These are phyloP conservation scores for Ophioceras dolichostomum DNA, from an alignment of 2,329 filamentous ascomycete genomes.

Conservation along the genomic window DNA sequence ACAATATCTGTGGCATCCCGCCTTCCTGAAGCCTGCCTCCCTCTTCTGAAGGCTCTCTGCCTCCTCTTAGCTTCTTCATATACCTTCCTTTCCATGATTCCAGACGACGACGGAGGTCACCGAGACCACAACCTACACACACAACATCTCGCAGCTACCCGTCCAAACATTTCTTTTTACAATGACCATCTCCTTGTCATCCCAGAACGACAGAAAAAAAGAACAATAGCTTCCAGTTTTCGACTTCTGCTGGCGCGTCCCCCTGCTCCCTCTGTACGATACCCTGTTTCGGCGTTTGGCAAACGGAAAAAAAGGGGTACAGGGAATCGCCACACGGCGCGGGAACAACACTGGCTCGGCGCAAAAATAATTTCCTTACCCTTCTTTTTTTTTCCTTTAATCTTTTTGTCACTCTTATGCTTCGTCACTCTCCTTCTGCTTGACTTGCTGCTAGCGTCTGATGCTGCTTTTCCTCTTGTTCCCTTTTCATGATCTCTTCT, in stretches of 20 bases:
- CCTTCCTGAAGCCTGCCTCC: too few species aligned
- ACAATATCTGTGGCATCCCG: too few species aligned
- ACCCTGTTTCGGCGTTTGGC: slow-evolving; percentile 14
- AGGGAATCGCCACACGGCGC: slow-evolving; percentile 11
- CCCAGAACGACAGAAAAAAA: too few species aligned
- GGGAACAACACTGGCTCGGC: slow-evolving; percentile 6
- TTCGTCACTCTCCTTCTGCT: neutral
- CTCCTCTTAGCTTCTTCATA: neutral
- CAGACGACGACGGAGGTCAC: neutral
- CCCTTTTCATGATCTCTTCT: too few species aligned
- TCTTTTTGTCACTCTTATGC: neutral
- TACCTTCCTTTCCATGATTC: neutral
- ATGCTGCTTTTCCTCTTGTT: too few species aligned
- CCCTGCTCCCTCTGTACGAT: slow-evolving; percentile 20
- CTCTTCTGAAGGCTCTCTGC: neutral
- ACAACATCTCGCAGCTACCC: too few species aligned
- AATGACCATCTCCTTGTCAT: too few species aligned
- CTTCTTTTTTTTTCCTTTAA: neutral
- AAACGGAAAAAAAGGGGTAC: slow-evolving; percentile 10
- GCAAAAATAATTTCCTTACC: neutral
- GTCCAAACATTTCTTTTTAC: too few species aligned
- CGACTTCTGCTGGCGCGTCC: slow-evolving; percentile 15
- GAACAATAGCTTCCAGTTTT: neutral
- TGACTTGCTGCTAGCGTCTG: too few species aligned
- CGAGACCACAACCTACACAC: neutral